Percentiles rank a stretch among this genome's conserved stretches.
Conservation (phyloP, 1,284 basidiomycete genomes). For the Heterobasidion occidentale region DNA sequence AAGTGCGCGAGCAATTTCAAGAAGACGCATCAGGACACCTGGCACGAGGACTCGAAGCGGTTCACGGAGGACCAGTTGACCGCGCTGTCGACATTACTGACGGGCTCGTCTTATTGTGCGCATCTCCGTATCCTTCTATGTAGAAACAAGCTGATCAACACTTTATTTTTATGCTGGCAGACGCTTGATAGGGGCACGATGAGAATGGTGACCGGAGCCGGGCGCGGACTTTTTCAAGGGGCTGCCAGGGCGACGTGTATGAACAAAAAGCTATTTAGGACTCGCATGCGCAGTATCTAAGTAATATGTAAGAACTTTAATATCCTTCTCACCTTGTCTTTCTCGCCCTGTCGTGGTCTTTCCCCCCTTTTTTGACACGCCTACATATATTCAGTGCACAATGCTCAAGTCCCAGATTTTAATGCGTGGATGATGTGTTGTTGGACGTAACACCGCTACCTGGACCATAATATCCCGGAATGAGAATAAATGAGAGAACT, state of each 20-base stretch:
- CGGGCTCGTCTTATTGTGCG: conserved; percentile 69
- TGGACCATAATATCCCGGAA: too few relatives aligned
- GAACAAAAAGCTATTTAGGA: neutral
- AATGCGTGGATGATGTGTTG: too few relatives aligned
- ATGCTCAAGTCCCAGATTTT: too few relatives aligned
- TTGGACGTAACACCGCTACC: too few relatives aligned
- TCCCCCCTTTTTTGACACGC: too few relatives aligned
- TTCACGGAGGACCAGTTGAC: conserved; percentile 70
- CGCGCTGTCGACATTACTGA: conserved; percentile 63
- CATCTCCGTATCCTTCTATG: neutral
- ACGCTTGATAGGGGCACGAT: neutral
- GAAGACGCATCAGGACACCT: conserved; percentile 76
- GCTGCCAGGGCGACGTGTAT: neutral
- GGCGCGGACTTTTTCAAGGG: neutral
- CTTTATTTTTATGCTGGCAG: neutral
- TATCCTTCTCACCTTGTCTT: too few relatives aligned
- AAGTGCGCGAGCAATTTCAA: conserved; percentile 72
- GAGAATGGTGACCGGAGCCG: neutral
- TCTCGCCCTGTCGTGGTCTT: too few relatives aligned
- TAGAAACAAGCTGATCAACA: neutral
- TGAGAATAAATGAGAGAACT: too few relatives aligned
- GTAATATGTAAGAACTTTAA: too few relatives aligned
- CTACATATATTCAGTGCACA: too few relatives aligned
- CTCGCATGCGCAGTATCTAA: too few relatives aligned
- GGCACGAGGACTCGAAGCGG: conserved; percentile 74